These are phyloP conservation scores for Claviceps sorghi DNA, from an alignment of 2,329 filamentous ascomycete species.

Conservation along the genomic window DNA sequence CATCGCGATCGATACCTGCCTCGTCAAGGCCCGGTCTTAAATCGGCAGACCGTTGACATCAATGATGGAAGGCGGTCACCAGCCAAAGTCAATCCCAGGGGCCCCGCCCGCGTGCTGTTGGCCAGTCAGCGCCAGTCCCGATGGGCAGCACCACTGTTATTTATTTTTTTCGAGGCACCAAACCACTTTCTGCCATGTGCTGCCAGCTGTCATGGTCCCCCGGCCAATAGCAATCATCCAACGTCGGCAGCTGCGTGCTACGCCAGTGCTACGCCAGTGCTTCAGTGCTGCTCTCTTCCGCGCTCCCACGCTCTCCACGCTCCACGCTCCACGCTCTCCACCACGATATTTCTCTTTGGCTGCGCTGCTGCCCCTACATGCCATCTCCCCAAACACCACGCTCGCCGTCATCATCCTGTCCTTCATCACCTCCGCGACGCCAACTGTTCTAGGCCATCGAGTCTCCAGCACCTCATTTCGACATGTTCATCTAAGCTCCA, in stretches of 20 bases:
- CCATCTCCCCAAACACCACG: neutral
- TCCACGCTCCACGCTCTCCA: conserved; percentile 9
- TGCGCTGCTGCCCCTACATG: conserved; percentile 6
- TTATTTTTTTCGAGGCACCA: neutral
- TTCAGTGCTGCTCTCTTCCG: neutral
- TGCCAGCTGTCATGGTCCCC: conserved; percentile 16
- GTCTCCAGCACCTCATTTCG: conserved; percentile 3
- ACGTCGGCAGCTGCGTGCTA: neutral
- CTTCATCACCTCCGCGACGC: conserved; percentile 1
- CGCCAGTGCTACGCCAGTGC: no score
- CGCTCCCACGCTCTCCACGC: conserved; percentile 9
- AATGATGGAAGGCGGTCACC: no score
- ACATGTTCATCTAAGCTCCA: conserved; percentile 7
- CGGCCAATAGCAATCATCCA: conserved; percentile 12
- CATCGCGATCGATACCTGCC: neutral
- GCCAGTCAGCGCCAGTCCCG: neutral
- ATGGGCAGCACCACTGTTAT: neutral
- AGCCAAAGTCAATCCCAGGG: no score
- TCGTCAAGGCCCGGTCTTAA: no score
- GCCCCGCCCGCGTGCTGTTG: neutral
- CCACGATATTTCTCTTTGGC: conserved; percentile 4
- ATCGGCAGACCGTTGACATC: no score
- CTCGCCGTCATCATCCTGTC: neutral
- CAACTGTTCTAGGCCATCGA: conserved; percentile 2
- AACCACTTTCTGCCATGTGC: conserved; percentile 5